These are phyloP conservation scores for Collybia nuda DNA, from an alignment of 768 basidiomycete genomes.

Conservation along the genomic window DNA sequence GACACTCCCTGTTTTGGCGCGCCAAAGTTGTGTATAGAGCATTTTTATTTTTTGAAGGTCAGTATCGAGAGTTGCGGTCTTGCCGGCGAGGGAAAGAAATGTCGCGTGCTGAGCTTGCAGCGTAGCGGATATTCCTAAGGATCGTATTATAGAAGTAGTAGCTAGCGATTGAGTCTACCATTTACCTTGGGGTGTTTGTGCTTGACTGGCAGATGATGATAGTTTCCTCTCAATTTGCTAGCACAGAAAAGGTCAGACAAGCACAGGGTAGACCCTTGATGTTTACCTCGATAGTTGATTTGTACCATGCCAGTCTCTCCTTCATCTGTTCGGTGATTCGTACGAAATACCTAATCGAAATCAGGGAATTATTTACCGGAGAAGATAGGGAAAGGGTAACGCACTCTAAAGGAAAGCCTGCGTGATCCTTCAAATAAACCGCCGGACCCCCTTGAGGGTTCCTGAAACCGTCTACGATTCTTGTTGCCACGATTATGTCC, in stretches of 20 bases:
- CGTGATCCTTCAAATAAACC: conserved; percentile 72
- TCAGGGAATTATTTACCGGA: neutral
- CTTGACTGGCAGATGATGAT: conserved; percentile 60
- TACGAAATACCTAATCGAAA: conserved; percentile 58
- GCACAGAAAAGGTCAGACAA: neutral
- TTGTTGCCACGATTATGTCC: conserved; percentile 76
- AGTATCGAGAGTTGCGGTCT: conserved; percentile 70
- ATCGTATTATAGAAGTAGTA: too few species aligned
- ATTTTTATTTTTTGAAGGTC: conserved; percentile 77
- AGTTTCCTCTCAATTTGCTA: conserved; percentile 86
- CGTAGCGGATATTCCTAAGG: conserved; percentile 67
- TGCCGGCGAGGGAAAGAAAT: conserved; percentile 75
- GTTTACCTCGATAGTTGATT: conserved; percentile 72
- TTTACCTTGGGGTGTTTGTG: conserved; percentile 77
- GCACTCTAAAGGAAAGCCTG: conserved; percentile 81
- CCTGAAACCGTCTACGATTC: conserved; percentile 76
- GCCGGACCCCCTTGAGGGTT: conserved; percentile 68
- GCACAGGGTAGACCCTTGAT: neutral
- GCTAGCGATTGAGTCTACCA: conserved; percentile 1
- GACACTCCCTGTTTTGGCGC: conserved; percentile 76
- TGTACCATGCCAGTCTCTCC: conserved; percentile 75
- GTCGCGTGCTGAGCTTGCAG: conserved; percentile 79
- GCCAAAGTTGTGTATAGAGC: conserved; percentile 77
- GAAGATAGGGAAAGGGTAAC: conserved; percentile 19
- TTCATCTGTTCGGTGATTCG: conserved; percentile 72